Conservation (phyloP, 192 early-diverging fungal genomes). For the Podila verticillata region DNA sequence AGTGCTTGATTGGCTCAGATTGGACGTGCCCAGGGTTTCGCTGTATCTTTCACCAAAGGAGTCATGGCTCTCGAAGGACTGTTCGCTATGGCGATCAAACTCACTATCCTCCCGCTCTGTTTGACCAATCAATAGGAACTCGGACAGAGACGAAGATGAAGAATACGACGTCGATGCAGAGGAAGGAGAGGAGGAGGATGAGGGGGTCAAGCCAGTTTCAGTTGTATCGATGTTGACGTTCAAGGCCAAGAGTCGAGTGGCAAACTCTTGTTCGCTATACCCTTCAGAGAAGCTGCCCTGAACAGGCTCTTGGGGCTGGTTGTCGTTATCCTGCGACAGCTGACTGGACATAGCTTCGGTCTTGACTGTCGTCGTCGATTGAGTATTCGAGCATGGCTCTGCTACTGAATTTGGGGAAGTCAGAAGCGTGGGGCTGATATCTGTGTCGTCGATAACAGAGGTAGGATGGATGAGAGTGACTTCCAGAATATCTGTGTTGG, state of each 20-base stretch:
- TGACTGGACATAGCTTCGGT: no score
- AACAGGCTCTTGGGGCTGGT: neutral
- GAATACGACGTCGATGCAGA: slow-evolving; percentile 10
- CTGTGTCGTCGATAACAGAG: no score
- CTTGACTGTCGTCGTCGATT: no score
- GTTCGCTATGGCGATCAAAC: slow-evolving; percentile 16
- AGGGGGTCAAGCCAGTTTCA: neutral
- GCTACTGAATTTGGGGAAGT: no score
- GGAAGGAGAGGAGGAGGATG: slow-evolving; percentile 1
- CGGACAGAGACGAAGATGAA: slow-evolving; percentile 37
- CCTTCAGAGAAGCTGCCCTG: neutral
- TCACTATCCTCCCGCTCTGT: slow-evolving; percentile 30
- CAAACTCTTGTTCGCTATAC: neutral
- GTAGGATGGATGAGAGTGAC: no score
- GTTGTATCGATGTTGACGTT: neutral
- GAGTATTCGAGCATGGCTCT: no score
- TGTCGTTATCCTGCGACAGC: no score
- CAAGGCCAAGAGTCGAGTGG: neutral
- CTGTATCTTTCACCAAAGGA: neutral
- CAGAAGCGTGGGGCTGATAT: no score
- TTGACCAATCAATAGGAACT: slow-evolving; percentile 41
- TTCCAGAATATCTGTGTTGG: neutral
- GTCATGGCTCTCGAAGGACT: slow-evolving; percentile 12
- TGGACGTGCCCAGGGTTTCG: neutral
- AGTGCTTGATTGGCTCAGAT: neutral